Base-by-base conservation (phyloP, 768 basidiomycete genomes). In the Boletellus sp. region DNA sequence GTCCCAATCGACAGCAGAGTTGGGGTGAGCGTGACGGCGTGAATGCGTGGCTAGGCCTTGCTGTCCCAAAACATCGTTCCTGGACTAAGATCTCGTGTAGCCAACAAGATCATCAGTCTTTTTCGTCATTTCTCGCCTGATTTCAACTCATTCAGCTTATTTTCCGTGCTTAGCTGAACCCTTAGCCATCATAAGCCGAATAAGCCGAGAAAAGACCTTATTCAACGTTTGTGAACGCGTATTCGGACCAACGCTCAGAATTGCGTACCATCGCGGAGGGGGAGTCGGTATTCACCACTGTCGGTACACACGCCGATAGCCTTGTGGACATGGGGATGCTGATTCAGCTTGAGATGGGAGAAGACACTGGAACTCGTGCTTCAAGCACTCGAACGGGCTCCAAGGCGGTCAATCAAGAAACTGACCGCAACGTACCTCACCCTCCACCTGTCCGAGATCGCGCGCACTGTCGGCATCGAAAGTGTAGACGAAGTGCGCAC, bases 351-450 rank as follows among this genome's bases (percentile, higher is more conserved):
- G n/a, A 28, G 22, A 45, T 51, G 89, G 81, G 91, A 95, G 36
- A 78, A 77, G 48, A 94, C 85, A 48, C 36, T 80, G 2, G 92
- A 91, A 7, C 72, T 95, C 28, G 66, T 90, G 32, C 65, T 72
- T 33, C 83, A 84, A 53, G 86, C 81, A 2, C 70, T 90, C 23
- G 77, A 78, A 6, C 80, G 81, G 15, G 84, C 88, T 0, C 86
- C 89, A 0, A 75, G 86, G 17, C 91, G 91, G 83, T 72, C 80
- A 42, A 79, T 94, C 57, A 83, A 81, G 67, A 87, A 83, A 63
- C 79, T 94, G 49, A 93, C 87, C 0, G 79, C 79, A 44, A 92
- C 92, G 2, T 95, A 92, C 59, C 75, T 91, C 35, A 90, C 87
- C 0, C 79, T 92, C 15, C 78, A 84, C 32, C 69, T 94, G 8